These are phyloP conservation scores for Tagetes erecta DNA, from an alignment of 129 eudicot species.

Conservation along the genomic window DNA sequence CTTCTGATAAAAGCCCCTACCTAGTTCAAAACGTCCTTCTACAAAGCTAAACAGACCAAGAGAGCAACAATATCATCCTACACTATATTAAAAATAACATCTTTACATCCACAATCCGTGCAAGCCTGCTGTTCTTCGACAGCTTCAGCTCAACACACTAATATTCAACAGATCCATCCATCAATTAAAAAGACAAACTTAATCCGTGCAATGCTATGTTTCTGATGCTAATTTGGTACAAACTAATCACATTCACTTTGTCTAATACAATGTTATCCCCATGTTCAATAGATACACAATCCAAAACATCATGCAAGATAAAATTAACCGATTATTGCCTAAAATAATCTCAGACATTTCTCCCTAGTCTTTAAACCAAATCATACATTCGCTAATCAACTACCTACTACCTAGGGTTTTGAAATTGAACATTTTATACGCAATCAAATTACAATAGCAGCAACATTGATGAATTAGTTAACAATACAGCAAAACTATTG, in stretches of 20 bases:
- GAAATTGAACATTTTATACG: not conserved
- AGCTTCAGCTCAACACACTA: conserved; percentile 18
- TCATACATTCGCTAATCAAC: not conserved
- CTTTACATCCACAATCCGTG: not conserved
- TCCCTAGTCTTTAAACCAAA: not conserved
- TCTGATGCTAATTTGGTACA: not conserved
- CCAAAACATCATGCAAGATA: not conserved
- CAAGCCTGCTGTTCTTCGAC: conserved; percentile 2
- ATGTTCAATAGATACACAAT: not conserved
- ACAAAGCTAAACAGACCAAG: not conserved
- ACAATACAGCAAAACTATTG: not conserved
- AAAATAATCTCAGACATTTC: not conserved
- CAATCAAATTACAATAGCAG: conserved; percentile 7
- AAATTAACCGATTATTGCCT: not conserved
- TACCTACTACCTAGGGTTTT: conserved; percentile 37
- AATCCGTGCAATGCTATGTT: not conserved
- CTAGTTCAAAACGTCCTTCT: not conserved
- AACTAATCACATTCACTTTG: not conserved
- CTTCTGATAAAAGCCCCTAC: not conserved
- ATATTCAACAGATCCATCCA: not conserved
- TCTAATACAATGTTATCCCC: not conserved
- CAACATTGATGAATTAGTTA: conserved; percentile 16
- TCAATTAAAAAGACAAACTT: not conserved
- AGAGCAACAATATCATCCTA: conserved; percentile 5
- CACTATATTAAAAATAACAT: not conserved